phyloP scores from a whole-genome alignment of 2,329 filamentous ascomycete genomes.

The Talaromyces sp. region DNA sequence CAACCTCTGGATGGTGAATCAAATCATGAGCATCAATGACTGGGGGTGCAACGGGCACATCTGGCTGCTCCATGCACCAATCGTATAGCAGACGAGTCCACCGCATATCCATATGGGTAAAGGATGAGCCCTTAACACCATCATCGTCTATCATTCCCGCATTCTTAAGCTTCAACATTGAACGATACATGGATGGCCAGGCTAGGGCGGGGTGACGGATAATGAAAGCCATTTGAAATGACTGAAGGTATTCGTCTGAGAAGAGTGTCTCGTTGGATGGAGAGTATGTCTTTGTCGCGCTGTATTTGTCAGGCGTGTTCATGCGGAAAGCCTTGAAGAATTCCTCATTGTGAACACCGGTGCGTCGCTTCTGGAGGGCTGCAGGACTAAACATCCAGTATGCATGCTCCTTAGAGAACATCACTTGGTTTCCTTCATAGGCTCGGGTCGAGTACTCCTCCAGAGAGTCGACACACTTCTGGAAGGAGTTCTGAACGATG shows the following conservation, averaged over 20 bases:
- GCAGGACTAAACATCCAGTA: conserved; percentile 31
- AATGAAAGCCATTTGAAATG: conserved; percentile 38
- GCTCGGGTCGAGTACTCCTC: conserved; percentile 28
- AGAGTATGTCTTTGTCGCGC: conserved; percentile 24
- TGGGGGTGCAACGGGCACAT: conserved; percentile 25
- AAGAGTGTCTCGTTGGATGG: conserved; percentile 37
- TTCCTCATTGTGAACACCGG: conserved; percentile 8
- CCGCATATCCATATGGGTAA: conserved; percentile 30
- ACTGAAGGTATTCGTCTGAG: conserved; percentile 39
- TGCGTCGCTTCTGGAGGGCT: conserved; percentile 17
- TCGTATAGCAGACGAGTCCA: conserved; percentile 41
- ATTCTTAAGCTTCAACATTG: conserved; percentile 23
- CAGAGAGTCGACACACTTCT: conserved; percentile 31
- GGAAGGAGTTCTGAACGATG: conserved; percentile 25
- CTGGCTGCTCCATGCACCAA: conserved; percentile 32
- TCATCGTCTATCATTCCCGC: conserved; percentile 19
- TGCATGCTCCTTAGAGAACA: conserved; percentile 43
- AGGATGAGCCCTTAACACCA: conserved; percentile 15
- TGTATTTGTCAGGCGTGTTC: conserved; percentile 19
- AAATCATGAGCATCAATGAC: conserved; percentile 45
- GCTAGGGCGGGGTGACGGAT: conserved; percentile 45
- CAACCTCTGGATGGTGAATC: conserved; percentile 36
- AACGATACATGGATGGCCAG: conserved; percentile 43
- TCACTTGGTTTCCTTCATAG: conserved; percentile 26
- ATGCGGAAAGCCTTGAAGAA: conserved; percentile 18